Evolutionary conservation across 371 early-diverging fungal genomes (phyloP).

Genomic region (Actinomortierella ambigua): DNA sequence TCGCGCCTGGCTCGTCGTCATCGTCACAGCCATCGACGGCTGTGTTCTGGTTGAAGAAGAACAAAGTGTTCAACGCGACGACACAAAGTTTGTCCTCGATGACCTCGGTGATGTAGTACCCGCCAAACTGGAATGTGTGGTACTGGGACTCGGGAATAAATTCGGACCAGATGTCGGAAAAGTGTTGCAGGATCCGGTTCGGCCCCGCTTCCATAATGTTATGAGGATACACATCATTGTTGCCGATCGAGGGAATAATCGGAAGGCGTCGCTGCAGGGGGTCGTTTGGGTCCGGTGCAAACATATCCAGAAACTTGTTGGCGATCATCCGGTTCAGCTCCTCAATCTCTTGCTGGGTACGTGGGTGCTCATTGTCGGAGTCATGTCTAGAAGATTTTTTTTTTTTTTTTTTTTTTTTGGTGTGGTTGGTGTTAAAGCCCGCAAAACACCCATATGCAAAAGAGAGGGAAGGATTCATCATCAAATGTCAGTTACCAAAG

Average conservation of each 20-base stretch:
- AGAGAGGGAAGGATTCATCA: no score
- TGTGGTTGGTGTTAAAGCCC: not conserved
- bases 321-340: constrained; percentile 53
- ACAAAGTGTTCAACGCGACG: constrained; percentile 75
- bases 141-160: constrained; percentile 66
- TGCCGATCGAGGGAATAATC: constrained; percentile 72
- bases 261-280: constrained; percentile 51
- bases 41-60: constrained; percentile 71
- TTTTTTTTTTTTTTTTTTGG: not conserved
- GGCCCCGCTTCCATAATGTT: constrained; percentile 61
- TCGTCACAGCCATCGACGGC: constrained; percentile 68
- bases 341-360: constrained; percentile 63
- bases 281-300: constrained; percentile 35
- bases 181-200: constrained; percentile 54
- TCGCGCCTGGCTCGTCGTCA: constrained; percentile 60
- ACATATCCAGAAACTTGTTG: constrained; percentile 39
- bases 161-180: constrained; percentile 61
- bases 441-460: not conserved
- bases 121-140: constrained; percentile 64
- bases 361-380: constrained; percentile 66
- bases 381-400: constrained; percentile 75
- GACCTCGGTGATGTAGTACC: constrained; percentile 70
- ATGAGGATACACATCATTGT: constrained; percentile 84
- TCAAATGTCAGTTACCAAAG: no score
- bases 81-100: constrained; percentile 52